These are phyloP conservation scores for Hygrophoropsis aurantiaca DNA, from an alignment of 768 basidiomycete genomes.

Conservation along the genomic window DNA sequence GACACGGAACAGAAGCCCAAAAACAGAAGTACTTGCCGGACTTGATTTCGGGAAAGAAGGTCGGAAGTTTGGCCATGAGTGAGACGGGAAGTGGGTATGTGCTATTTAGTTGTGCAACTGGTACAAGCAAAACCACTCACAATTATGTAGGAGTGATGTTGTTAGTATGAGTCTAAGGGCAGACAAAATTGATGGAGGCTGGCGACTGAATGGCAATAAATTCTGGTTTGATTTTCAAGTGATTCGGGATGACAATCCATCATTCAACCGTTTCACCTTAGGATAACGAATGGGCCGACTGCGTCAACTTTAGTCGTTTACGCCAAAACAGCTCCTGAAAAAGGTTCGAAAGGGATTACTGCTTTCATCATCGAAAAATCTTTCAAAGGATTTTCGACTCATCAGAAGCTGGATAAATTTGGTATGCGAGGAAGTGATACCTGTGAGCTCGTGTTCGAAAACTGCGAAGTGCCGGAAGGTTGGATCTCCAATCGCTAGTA, in stretches of 20 bases:
- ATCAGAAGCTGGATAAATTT: slow-evolving; percentile 91
- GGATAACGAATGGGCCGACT: slow-evolving; percentile 94
- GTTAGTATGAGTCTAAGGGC: slow-evolving; percentile 88
- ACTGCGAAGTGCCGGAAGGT: slow-evolving; percentile 90
- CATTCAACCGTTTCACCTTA: too few species aligned
- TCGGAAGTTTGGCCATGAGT: slow-evolving; percentile 94
- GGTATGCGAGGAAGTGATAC: slow-evolving; percentile 97
- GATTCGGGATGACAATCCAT: too few species aligned
- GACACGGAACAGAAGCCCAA: slow-evolving; percentile 82
- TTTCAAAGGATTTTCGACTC: slow-evolving; percentile 83
- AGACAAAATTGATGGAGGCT: slow-evolving; percentile 74
- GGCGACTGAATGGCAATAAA: slow-evolving; percentile 84
- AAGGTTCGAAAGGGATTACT: slow-evolving; percentile 86
- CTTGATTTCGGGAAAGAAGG: slow-evolving; percentile 75
- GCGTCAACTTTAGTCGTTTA: slow-evolving; percentile 93
- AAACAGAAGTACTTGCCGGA: slow-evolving; percentile 80
- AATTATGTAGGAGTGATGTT: slow-evolving; percentile 68
- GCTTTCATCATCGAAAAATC: slow-evolving; percentile 86
- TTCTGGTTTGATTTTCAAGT: slow-evolving; percentile 62
- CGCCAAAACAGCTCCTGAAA: slow-evolving; percentile 79
- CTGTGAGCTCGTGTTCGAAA: slow-evolving; percentile 89
- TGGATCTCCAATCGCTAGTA: slow-evolving; percentile 8
- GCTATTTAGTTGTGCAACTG: neutral
- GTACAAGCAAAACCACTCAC: neutral
- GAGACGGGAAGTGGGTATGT: slow-evolving; percentile 76